Percentiles rank a stretch among this genome's conserved stretches.
Conservation (phyloP, 192 early-diverging fungal species). For the Coemansia sp. region DNA sequence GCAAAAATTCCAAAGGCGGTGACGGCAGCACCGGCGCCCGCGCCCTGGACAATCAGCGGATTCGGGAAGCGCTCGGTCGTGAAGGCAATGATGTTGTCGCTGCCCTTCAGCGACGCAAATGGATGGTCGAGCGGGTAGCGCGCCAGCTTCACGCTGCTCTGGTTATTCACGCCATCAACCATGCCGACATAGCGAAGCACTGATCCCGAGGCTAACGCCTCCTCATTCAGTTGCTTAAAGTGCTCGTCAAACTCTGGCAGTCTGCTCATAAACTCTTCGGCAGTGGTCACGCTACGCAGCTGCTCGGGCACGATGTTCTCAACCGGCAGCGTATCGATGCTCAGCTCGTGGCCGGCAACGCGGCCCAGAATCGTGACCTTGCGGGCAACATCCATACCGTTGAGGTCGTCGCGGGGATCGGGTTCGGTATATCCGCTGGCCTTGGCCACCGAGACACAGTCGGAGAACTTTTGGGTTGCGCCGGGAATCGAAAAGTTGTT, state of each 20-base stretch:
- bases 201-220: conserved; percentile 62
- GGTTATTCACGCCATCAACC: conserved; percentile 65
- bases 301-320: conserved; percentile 95
- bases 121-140: conserved; percentile 84
- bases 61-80: conserved; percentile 92
- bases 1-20: conserved; percentile 97
- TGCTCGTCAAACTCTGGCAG: conserved; percentile 84
- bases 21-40: conserved; percentile 94
- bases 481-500: conserved; percentile 85
- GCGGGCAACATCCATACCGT: conserved; percentile 99
- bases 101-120: conserved; percentile 92
- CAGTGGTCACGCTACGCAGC: conserved; percentile 64
- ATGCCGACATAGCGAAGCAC: conserved; percentile 94
- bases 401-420: conserved; percentile 97
- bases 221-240: conserved; percentile 76
- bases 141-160: conserved; percentile 74
- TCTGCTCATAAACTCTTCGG: conserved; percentile 79
- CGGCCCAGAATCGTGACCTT: conserved; percentile 90
- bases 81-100: conserved; percentile 98
- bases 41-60: conserved; percentile 92
- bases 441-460: conserved; percentile 86
- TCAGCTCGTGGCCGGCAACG: conserved; percentile 73
- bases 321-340: conserved; percentile 73
- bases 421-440: conserved; percentile 96
- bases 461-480: conserved; percentile 70